phyloP scores from a whole-genome alignment of 2,329 filamentous ascomycete genomes.

The Cytospora chrysosperma region DNA sequence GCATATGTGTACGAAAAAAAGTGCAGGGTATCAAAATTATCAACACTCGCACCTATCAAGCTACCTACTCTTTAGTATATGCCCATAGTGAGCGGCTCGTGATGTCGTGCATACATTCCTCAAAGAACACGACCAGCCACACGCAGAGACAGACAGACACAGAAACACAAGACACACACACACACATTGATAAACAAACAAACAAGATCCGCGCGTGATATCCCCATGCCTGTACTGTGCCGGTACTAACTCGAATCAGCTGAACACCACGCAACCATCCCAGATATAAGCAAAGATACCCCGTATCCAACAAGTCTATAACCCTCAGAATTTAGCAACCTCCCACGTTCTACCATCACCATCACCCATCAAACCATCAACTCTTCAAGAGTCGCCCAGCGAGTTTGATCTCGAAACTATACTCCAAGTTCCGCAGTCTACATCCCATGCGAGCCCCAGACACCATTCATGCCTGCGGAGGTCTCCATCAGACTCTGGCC shows the following conservation, averaged over 20 bases:
- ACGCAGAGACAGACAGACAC: too few species aligned
- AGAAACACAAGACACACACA: background rate
- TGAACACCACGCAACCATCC: background rate
- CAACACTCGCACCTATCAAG: background rate
- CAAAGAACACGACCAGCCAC: background rate
- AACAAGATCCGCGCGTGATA: background rate
- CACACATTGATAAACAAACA: background rate
- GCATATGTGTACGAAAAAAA: background rate
- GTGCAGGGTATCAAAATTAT: background rate
- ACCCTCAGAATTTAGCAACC: background rate
- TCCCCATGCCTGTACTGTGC: background rate
- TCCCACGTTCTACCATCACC: background rate
- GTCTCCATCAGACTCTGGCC: slow-evolving; percentile 35
- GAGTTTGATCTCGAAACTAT: background rate
- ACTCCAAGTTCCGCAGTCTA: slow-evolving; percentile 10
- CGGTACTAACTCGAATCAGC: too few species aligned
- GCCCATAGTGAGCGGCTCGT: background rate
- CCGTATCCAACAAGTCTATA: background rate
- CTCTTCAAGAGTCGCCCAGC: too few species aligned
- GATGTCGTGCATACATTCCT: background rate
- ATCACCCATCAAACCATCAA: background rate
- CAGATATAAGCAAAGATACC: background rate
- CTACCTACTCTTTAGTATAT: background rate
- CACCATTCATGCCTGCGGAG: slow-evolving; percentile 29
- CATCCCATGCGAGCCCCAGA: slow-evolving; percentile 26